Percentiles rank a stretch among this genome's conserved stretches.
These are phyloP conservation scores for Macrotyloma uniflorum DNA, from an alignment of 306 rosid genomes.

Conservation along the genomic window DNA sequence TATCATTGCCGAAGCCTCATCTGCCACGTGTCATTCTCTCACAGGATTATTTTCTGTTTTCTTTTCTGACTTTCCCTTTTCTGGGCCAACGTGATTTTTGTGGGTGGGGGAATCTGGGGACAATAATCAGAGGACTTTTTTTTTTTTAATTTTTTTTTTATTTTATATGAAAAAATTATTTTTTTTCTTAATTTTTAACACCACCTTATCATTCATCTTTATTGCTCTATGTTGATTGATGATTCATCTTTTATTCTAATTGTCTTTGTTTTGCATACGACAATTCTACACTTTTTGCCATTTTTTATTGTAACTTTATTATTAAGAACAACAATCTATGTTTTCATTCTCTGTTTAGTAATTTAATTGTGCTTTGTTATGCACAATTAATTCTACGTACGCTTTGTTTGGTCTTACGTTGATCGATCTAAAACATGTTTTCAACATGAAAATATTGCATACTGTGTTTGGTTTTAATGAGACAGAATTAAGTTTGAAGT, in stretches of 20 bases:
- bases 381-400: background rate
- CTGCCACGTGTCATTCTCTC: conserved; percentile 47
- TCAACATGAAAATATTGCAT: background rate
- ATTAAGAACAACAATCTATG: background rate
- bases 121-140: background rate
- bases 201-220: background rate
- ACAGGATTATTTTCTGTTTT: conserved; percentile 1
- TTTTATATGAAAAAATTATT: too few species aligned
- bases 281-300: background rate
- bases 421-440: background rate
- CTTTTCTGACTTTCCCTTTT: conserved; percentile 28
- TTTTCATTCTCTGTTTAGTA: background rate
- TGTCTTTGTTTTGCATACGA: background rate
- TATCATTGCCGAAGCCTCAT: background rate
- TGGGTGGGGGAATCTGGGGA: conserved; percentile 34
- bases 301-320: background rate
- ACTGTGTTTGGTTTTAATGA: background rate
- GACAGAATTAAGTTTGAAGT: background rate
- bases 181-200: background rate
- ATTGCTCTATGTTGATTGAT: background rate
- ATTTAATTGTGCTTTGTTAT: background rate
- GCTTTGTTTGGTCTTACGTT: background rate
- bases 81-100: conserved; percentile 37
- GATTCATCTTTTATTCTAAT: background rate
- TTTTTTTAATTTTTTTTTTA: too few species aligned